Evolutionary conservation across 2,329 filamentous ascomycete species (phyloP).

Genomic region (Botrytis galanthina): DNA sequence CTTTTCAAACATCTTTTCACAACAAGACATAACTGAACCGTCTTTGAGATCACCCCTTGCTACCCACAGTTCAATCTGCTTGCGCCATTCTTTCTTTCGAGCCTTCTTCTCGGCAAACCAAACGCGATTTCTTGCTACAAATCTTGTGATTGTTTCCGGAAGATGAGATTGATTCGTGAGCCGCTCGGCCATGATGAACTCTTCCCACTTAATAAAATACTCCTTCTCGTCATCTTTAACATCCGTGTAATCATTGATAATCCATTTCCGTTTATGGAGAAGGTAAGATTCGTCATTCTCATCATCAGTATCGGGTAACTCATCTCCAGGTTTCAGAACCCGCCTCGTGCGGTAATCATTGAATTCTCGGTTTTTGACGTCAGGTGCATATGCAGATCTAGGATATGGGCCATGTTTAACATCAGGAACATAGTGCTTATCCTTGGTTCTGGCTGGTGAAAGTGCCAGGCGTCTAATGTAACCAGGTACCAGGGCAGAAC

Average conservation of each 20-base stretch:
- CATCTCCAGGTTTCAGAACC: conserved; percentile 32
- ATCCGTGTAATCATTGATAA: conserved; percentile 36
- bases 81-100: conserved; percentile 30
- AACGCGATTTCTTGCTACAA: conserved; percentile 28
- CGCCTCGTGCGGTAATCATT: conserved; percentile 35
- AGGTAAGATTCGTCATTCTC: conserved; percentile 38
- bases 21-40: conserved; percentile 17
- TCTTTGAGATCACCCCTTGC: conserved; percentile 21
- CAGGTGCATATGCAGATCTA: conserved; percentile 23
- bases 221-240: conserved; percentile 36
- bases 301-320: conserved; percentile 34
- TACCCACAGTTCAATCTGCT: conserved; percentile 28
- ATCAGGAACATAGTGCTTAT: conserved; percentile 10
- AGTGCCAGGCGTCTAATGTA: background rate
- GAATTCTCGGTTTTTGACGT: conserved; percentile 28
- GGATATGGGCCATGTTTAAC: background rate
- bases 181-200: conserved; percentile 31
- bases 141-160: conserved; percentile 27
- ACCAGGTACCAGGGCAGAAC: background rate
- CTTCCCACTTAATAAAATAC: conserved; percentile 36
- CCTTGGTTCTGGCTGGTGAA: background rate
- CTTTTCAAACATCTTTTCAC: conserved; percentile 17
- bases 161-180: conserved; percentile 30
- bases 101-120: conserved; percentile 32
- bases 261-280: conserved; percentile 34